Percentiles rank a stretch among this genome's conserved stretches.
phyloP scores from a whole-genome alignment of 495 filamentous ascomycete species.

The Podospora sp. region DNA sequence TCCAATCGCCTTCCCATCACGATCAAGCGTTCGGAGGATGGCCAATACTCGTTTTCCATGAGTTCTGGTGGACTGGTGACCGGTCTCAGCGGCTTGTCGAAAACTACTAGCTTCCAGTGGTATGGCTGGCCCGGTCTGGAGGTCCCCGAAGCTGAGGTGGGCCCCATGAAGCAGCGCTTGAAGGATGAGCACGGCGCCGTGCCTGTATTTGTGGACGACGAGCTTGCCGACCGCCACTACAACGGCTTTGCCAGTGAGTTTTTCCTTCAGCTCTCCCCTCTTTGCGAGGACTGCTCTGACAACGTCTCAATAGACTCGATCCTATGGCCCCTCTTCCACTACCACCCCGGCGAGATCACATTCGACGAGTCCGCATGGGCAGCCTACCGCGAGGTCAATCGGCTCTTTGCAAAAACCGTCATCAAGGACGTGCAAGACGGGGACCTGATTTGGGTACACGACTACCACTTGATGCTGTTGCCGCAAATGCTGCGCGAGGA shows the following conservation, averaged over 20 bases:
- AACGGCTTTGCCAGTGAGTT: constrained; percentile 83
- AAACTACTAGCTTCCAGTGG: constrained; percentile 92
- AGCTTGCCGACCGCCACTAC: constrained; percentile 79
- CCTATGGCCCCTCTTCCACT: constrained; percentile 95
- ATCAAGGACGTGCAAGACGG: constrained; percentile 72
- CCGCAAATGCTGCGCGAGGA: constrained; percentile 84
- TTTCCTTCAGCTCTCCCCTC: neutral
- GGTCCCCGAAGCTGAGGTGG: constrained; percentile 70
- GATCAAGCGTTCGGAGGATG: constrained; percentile 85
- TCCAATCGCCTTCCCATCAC: constrained; percentile 95
- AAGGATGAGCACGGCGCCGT: constrained; percentile 73
- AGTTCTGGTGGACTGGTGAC: constrained; percentile 94
- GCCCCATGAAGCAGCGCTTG: constrained; percentile 65
- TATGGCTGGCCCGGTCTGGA: constrained; percentile 96
- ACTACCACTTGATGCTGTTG: constrained; percentile 94
- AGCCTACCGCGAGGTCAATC: constrained; percentile 85
- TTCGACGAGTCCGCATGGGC: constrained; percentile 87
- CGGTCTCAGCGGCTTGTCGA: constrained; percentile 84
- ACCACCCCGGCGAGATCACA: constrained; percentile 89
- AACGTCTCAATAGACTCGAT: constrained; percentile 71
- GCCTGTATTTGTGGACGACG: constrained; percentile 77
- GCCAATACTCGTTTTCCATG: constrained; percentile 83
- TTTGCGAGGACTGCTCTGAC: neutral
- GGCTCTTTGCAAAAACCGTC: constrained; percentile 79
- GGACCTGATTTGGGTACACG: constrained; percentile 92